phyloP scores from a whole-genome alignment of 176 grass and related monocot genomes.

The Aegilops sharonensis region DNA sequence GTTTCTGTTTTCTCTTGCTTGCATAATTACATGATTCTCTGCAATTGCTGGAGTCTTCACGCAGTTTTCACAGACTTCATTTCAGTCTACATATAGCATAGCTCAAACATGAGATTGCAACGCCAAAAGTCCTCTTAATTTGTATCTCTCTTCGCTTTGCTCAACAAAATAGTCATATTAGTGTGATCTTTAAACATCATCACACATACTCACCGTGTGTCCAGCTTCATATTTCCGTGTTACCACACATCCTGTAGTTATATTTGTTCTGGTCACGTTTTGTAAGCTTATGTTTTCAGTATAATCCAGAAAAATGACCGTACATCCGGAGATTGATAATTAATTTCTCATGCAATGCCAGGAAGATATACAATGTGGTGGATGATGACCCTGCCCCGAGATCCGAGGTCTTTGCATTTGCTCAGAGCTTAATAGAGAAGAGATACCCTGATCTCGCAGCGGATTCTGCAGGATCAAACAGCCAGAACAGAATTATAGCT shows the following conservation, averaged over 20 bases:
- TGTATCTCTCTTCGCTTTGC: background rate
- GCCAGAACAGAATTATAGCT: background rate
- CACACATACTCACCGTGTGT: background rate
- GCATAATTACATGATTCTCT: background rate
- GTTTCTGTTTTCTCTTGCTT: constrained; percentile 31
- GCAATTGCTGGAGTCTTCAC: background rate
- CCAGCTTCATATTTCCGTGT: background rate
- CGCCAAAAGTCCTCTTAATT: background rate
- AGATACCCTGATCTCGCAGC: constrained; percentile 46
- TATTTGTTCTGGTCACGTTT: background rate
- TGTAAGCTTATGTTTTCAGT: background rate
- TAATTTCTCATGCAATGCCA: constrained; percentile 22
- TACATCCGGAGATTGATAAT: background rate
- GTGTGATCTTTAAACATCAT: background rate
- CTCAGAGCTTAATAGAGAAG: constrained; percentile 50
- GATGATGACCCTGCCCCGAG: constrained; percentile 85
- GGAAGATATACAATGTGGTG: constrained; percentile 81
- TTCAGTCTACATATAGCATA: background rate
- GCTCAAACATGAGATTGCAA: background rate
- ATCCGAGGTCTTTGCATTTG: constrained; percentile 79
- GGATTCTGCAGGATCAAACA: constrained; percentile 18
- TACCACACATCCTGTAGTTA: background rate
- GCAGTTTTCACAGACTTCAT: background rate
- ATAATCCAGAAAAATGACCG: background rate
- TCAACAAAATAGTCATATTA: background rate